Evolutionary conservation across 768 basidiomycete genomes (phyloP), one percentile per base, ranked within the genome.

Genomic region (Nidularia pulvinata): DNA sequence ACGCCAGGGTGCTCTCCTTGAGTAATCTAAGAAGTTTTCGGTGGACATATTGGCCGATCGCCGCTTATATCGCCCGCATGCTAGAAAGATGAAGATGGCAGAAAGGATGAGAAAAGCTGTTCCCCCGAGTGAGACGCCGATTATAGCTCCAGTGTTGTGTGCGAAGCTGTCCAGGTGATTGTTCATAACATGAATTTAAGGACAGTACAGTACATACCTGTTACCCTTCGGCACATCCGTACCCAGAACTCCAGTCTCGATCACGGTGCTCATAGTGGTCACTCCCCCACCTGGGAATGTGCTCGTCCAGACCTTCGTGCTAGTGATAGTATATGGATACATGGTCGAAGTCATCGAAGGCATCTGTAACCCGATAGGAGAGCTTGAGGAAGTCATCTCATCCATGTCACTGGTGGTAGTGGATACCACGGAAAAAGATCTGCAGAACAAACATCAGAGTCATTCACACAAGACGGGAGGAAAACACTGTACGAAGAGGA

Each of bases 61-160:
- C 4, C 60, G 53, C 46, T 62, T 60, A 49, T 65, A 69, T 22
- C 65, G 58, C 47, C 59, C 61, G 50, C 75, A 76, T 1, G 59
- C 56, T 25, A 68, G 70, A 51, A 75, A 72, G 25, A 69, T 56
- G 25, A 67, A 33, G 9, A 74, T 33, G 36, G 71, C 60, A 30
- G 64, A 56, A 7, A 69, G 30, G 14, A 75, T 56, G 16, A 75
- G 57, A 33, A 56, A 55, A 44, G 64, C 42, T 2, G 66, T 59
- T 22, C 59, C 63, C 1, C 70, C 63, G 3, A 78, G 43, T 5
- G 71, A 64, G 33, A 76, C 68, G 2, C 70, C 75, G 14, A 75
- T 65, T 37, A 76, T 71, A 7, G 69, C 76, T 9, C 67, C 70
- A 2, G 72, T 75, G 49, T 74, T 70, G 16, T 61, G 65, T 1